These are phyloP conservation scores for Calophaca sinica DNA, from an alignment of 306 rosid species.

Conservation along the genomic window DNA sequence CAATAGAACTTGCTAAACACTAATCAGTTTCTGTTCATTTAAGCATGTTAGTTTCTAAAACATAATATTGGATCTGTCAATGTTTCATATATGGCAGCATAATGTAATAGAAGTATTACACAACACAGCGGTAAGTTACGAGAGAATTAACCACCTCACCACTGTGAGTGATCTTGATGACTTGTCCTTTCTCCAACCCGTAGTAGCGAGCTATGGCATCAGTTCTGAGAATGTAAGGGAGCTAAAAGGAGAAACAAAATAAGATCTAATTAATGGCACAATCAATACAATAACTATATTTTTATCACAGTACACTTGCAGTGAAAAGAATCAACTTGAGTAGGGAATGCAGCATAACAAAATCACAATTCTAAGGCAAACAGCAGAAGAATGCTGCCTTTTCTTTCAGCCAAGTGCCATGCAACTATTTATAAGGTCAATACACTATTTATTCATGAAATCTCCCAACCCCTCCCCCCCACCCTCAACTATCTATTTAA, in stretches of 20 bases:
- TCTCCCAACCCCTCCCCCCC: too few species aligned
- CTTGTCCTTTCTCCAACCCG: conserved; percentile 61
- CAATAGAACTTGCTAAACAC: conserved; percentile 5
- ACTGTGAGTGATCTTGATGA: conserved; percentile 48
- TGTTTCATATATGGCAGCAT: conserved; percentile 16
- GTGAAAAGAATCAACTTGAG: background rate
- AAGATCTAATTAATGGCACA: conserved; percentile 18
- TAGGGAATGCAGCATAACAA: background rate
- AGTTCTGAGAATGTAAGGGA: conserved; percentile 54
- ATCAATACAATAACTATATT: background rate
- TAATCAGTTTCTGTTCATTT: background rate
- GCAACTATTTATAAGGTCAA: background rate
- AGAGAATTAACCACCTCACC: conserved; percentile 39
- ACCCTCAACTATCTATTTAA: too few species aligned
- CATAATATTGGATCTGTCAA: background rate
- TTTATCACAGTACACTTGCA: background rate
- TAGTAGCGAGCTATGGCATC: conserved; percentile 56
- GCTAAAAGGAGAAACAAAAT: conserved; percentile 36
- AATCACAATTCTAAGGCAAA: conserved; percentile 14
- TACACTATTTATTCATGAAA: too few species aligned
- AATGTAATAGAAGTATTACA: conserved; percentile 23
- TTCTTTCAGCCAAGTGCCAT: background rate
- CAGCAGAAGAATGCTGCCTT: background rate
- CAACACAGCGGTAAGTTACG: conserved; percentile 51
- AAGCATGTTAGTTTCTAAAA: conserved; percentile 5